phyloP scores from a whole-genome alignment of 345 rosid genomes.

The Erysimum cheiranthoides region DNA sequence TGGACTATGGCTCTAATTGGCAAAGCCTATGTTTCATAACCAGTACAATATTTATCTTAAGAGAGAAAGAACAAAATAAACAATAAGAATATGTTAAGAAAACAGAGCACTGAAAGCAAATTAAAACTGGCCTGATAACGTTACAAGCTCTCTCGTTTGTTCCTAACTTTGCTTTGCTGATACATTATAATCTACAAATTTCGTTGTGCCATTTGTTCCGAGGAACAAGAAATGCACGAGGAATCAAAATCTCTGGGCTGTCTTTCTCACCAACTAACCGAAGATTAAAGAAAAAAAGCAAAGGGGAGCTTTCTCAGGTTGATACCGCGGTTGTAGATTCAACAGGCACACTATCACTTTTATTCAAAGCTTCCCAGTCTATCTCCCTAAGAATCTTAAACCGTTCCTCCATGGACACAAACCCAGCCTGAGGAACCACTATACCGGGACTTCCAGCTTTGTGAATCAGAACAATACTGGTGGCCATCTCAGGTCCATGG shows the following conservation, averaged over 20 bases:
- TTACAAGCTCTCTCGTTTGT: constrained; percentile 28
- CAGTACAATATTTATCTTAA: background rate
- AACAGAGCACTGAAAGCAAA: constrained; percentile 17
- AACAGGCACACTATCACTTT: constrained; percentile 49
- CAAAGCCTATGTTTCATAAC: constrained; percentile 3
- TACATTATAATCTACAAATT: constrained; percentile 30
- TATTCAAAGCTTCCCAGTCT: constrained; percentile 66
- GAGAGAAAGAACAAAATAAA: constrained; percentile 1
- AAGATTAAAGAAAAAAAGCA: background rate
- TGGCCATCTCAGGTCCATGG: constrained; percentile 92
- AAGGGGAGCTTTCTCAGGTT: constrained; percentile 27
- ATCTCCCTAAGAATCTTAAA: constrained; percentile 65
- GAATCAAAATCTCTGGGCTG: constrained; percentile 22
- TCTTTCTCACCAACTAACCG: constrained; percentile 26
- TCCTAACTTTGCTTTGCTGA: constrained; percentile 21
- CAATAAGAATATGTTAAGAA: constrained; percentile 4
- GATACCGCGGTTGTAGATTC: constrained; percentile 52
- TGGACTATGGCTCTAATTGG: constrained; percentile 3
- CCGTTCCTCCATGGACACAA: constrained; percentile 69
- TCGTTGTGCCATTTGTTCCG: constrained; percentile 7
- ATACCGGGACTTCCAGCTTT: constrained; percentile 70
- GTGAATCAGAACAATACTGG: constrained; percentile 65
- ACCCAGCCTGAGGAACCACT: constrained; percentile 61
- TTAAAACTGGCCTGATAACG: constrained; percentile 31
- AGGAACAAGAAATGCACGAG: constrained; percentile 12